Evolutionary conservation across 495 filamentous ascomycete genomes (phyloP).

Genomic region (Penicillium pancosmium): DNA sequence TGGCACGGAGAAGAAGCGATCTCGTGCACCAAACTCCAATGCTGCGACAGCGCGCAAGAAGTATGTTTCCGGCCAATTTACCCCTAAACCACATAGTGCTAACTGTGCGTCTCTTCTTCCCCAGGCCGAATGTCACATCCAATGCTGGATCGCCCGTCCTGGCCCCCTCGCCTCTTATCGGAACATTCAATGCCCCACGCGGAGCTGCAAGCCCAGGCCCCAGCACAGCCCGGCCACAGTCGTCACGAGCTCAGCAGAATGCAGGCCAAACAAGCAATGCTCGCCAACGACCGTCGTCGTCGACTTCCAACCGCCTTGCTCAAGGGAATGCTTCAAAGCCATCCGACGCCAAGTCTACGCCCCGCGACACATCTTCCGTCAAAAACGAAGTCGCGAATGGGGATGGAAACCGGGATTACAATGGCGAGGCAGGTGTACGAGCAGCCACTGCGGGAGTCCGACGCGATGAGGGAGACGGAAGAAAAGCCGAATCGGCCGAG

Average conservation of each 20-base stretch:
- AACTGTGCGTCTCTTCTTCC: constrained; percentile 8
- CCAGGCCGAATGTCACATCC: constrained; percentile 53
- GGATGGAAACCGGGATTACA: constrained; percentile 32
- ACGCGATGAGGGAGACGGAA: constrained; percentile 38
- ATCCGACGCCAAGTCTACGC: constrained; percentile 34
- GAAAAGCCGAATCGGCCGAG: constrained; percentile 34
- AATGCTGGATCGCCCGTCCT: constrained; percentile 66
- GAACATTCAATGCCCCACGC: constrained; percentile 56
- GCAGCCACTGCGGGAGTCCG: constrained; percentile 29
- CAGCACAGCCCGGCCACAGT: constrained; percentile 53
- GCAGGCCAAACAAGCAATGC: constrained; percentile 58
- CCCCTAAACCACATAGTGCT: constrained; percentile 6
- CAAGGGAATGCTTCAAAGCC: constrained; percentile 38
- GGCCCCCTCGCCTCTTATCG: constrained; percentile 71
- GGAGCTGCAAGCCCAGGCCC: constrained; percentile 51
- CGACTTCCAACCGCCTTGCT: constrained; percentile 53
- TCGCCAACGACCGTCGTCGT: constrained; percentile 62
- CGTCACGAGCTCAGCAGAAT: constrained; percentile 70
- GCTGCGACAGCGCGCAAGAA: constrained; percentile 70
- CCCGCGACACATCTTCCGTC: constrained; percentile 35
- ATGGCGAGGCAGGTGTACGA: constrained; percentile 34
- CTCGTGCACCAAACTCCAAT: constrained; percentile 60
- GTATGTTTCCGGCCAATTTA: constrained; percentile 42
- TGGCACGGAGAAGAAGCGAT: constrained; percentile 71
- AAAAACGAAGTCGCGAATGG: constrained; percentile 33